Evolutionary conservation across 164 flowering plant genomes (phyloP), one percentile per base, ranked within the genome.

Genomic region (Sedum album): DNA sequence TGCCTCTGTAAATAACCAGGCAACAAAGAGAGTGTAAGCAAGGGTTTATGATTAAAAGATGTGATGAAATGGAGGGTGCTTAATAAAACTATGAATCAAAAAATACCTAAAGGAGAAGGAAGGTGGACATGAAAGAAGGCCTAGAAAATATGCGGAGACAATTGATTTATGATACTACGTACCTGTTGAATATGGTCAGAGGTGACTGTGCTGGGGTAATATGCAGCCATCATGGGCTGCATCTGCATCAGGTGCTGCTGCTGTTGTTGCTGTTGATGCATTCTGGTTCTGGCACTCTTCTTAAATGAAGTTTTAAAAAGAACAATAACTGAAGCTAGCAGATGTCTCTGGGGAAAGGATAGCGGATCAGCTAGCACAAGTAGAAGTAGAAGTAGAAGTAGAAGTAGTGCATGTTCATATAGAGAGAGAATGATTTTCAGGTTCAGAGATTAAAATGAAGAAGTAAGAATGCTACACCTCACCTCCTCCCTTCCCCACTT

Each of bases 181-280:
- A n/a, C n/a, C 48, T 44, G 48, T 44, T 44, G 48, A 44, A 44
- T 44, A 44, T 44, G 48, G 48, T 44, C 48, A 44, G 8, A 8
- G 13, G 42, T 39, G 81, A 87, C 79, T 79, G 74, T 85, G 85
- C 73, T 82, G 70, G 86, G 81, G 55, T 79, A 80, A 71, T 83
- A 87, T 33, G 83, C 75, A 73, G 88, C 81, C 92, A 87, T 87
- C 85, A 83, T 85, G 85, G 88, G 92, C 42, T 39, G 42, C 42
- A n/a, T n/a, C n/a, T n/a, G n/a, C n/a, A n/a, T n/a, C n/a, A n/a
- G n/a, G n/a, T n/a, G n/a, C n/a, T n/a, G 42, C 11, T 39, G 42
- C 1, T 51, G 57, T 5, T n/a, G 57, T 8, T 51, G 57, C n/a
- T 51, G 60, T 13, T 23, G 60, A 15, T 55, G 60, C 60, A 49